These are phyloP conservation scores for Lactarius quietus DNA, from an alignment of 768 basidiomycete species.

Conservation along the genomic window DNA sequence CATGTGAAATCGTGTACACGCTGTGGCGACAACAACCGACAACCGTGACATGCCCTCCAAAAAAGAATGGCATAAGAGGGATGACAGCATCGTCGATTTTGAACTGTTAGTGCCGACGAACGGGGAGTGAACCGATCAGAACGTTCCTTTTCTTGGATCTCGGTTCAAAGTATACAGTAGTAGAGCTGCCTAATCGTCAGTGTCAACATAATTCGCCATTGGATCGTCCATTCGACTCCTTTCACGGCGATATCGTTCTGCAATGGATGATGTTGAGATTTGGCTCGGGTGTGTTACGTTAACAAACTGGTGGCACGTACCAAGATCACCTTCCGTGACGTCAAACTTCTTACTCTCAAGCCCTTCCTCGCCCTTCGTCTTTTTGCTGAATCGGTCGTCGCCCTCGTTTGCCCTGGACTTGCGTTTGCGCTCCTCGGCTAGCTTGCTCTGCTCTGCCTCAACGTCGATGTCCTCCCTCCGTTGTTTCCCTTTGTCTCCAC, in stretches of 20 bases:
- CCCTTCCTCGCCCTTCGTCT: constrained; percentile 77
- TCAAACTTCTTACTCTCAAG: constrained; percentile 67
- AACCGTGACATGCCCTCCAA: neutral
- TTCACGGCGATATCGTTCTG: constrained; percentile 90
- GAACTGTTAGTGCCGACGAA: neutral
- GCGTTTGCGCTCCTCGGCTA: constrained; percentile 29
- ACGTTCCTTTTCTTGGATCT: neutral
- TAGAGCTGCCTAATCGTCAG: constrained; percentile 31
- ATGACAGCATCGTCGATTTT: neutral
- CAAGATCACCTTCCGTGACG: constrained; percentile 85
- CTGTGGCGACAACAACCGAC: neutral
- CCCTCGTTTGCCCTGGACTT: constrained; percentile 39
- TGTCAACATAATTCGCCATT: constrained; percentile 88
- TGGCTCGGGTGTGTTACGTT: neutral
- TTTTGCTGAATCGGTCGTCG: constrained; percentile 75
- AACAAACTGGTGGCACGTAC: constrained; percentile 39
- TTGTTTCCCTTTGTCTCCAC: constrained; percentile 29
- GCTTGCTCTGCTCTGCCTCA: constrained; percentile 27
- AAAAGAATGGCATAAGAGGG: too few relatives aligned
- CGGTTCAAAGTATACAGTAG: neutral
- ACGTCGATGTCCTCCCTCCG: constrained; percentile 14
- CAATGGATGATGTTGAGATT: constrained; percentile 15
- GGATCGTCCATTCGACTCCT: constrained; percentile 78
- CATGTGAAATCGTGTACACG: neutral
- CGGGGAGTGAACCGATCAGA: neutral